Evolutionary conservation across 495 filamentous ascomycete species (phyloP), one percentile per base, ranked within the genome.

Genomic region (Penicillium tannophilum): DNA sequence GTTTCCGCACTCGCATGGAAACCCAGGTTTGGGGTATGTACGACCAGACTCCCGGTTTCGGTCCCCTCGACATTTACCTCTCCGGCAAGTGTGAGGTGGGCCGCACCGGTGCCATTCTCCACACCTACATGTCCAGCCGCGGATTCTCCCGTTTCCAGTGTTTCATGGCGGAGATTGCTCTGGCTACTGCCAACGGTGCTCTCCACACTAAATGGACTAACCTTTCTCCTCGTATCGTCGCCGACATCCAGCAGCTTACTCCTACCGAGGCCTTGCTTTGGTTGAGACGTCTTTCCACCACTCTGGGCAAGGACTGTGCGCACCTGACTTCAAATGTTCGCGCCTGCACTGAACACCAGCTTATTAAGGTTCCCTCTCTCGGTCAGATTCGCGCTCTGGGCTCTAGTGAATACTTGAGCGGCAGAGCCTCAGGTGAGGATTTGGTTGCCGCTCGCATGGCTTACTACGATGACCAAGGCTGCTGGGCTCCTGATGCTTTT

Each of bases 1-100:
- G 49, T 14, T 52, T 52, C 49, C 49, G 49, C n/a, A 52, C 49
- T 39, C 49, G 49, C 49, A 52, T 52, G 49, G 49, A 52, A 31
- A 52, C 49, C 11, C 49, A 52, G 31, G 49, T 52, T 30, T 52
- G 49, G 49, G 49, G 49, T 41, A 52, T 52, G 49, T 52, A 52
- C 20, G 49, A 52, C 17, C 41, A 36, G 17, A 39, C 49, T 10
- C 30, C 49, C 17, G 49, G 49, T 6, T 52, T 17, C 10, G 31
- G 49, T 41, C 49, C 49, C 8, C 49, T 52, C 33, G 49, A 52
- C 23, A 52, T 52, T 41, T 52, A 52, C n/a, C 49, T 52, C 17
- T 52, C 49, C 17, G 49, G 49, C 8, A 52, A 52, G 31, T 52
- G 49, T 31, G 49, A 52, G 12, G 35, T 23, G 10, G 49, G 49